Evolutionary conservation across 805 yeast genomes (phyloP).

Genomic region (Wickerhamiella siamensis): DNA sequence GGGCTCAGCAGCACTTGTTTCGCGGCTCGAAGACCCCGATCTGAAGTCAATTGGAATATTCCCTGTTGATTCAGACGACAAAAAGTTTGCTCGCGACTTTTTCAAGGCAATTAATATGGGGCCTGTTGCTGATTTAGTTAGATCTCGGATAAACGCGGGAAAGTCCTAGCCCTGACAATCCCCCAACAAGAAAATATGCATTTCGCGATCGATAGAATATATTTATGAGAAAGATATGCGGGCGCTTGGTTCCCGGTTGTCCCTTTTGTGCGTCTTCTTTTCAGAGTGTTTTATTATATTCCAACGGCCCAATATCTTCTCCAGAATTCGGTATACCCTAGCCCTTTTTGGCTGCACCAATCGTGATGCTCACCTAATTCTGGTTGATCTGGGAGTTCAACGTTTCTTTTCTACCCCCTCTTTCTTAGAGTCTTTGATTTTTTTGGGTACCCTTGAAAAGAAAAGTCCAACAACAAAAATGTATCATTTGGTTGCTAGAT

Average conservation of each 20-base stretch:
- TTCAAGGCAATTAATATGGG: slow-evolving; percentile 92
- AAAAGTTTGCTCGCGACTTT: slow-evolving; percentile 67
- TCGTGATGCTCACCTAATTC: no score
- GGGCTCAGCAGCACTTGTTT: slow-evolving; percentile 40
- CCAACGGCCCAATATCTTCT: no score
- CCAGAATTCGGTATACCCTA: no score
- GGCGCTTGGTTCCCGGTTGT: no score
- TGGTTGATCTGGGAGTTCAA: no score
- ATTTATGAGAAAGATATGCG: no score
- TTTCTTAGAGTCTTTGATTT: background rate
- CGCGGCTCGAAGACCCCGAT: slow-evolving; percentile 38
- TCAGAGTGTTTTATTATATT: no score
- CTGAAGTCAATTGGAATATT: slow-evolving; percentile 45
- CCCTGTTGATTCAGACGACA: slow-evolving; percentile 33
- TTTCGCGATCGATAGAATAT: no score
- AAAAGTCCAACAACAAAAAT: background rate
- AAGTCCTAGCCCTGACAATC: background rate
- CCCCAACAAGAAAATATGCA: background rate
- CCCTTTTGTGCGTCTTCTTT: no score
- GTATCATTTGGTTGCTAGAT: background rate
- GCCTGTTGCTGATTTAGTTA: slow-evolving; percentile 65
- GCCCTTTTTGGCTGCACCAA: no score
- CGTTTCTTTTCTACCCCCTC: no score
- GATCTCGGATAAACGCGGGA: slow-evolving; percentile 27
- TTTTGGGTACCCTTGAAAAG: background rate